phyloP scores from a whole-genome alignment of 108 stramenopile genomes.

The Asterionellopsis glacialis region DNA sequence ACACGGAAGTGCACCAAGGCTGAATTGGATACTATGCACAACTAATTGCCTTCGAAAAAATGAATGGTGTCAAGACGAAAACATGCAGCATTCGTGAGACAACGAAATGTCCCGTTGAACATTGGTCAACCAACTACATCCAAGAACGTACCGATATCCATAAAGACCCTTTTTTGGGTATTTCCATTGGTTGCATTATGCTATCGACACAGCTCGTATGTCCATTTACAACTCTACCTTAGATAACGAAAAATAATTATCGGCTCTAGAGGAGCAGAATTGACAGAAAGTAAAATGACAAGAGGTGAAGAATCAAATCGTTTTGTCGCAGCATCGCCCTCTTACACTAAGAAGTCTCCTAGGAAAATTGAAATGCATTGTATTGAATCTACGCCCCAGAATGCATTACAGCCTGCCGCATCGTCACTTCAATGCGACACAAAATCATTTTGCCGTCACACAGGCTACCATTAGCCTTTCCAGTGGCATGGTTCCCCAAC shows the following conservation, averaged over 20 bases:
- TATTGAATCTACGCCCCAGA: conserved; percentile 50
- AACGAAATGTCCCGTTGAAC: conserved; percentile 26
- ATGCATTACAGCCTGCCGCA: not conserved
- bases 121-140: conserved; percentile 23
- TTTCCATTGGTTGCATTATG: conserved; percentile 64
- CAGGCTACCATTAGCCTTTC: not conserved
- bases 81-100: conserved; percentile 17
- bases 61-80: not conserved
- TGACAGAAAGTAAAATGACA: conserved; percentile 2
- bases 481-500: not conserved
- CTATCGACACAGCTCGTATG: conserved; percentile 49
- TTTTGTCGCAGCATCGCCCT: not conserved
- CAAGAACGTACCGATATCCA: not conserved
- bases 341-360: not conserved
- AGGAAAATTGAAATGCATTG: conserved; percentile 24
- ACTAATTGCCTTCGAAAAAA: no score
- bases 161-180: conserved; percentile 10
- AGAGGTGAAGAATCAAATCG: conserved; percentile 24
- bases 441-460: no score
- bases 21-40: no score
- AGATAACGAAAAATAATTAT: conserved; percentile 37
- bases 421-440: no score
- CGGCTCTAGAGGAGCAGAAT: not conserved
- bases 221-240: conserved; percentile 20
- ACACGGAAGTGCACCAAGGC: no score